These are phyloP conservation scores for Pythium rhizo-oryzae DNA, from an alignment of 352 stramenopile genomes.

Conservation along the genomic window DNA sequence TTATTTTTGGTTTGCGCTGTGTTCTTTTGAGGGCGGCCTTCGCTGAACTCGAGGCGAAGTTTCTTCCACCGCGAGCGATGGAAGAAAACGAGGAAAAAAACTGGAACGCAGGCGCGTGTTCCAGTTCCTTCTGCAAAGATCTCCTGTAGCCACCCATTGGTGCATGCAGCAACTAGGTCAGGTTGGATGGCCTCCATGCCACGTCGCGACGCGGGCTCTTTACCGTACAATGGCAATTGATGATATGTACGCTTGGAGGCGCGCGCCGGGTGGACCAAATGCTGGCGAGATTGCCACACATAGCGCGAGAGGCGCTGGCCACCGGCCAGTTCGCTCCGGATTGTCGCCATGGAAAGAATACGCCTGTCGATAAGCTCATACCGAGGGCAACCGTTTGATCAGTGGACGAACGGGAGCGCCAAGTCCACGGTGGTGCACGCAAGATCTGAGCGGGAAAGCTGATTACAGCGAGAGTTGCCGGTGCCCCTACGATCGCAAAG, in stretches of 20 bases:
- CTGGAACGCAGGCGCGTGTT: neutral
- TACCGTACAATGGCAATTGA: neutral
- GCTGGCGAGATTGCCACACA: constrained; percentile 2
- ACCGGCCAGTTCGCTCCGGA: constrained; percentile 16
- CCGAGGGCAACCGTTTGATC: constrained; percentile 3
- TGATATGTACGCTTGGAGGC: constrained; percentile 1
- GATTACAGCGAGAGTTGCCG: neutral
- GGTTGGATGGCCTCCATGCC: neutral
- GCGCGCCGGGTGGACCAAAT: neutral
- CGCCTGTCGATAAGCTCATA: neutral
- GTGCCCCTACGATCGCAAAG: neutral
- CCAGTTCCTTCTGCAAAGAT: constrained; percentile 11
- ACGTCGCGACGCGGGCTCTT: neutral
- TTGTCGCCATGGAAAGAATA: constrained; percentile 32
- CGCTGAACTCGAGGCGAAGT: constrained; percentile 32
- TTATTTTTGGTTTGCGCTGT: neutral
- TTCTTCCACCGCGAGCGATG: constrained; percentile 29
- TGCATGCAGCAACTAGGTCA: neutral
- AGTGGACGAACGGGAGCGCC: neutral
- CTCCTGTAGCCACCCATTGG: constrained; percentile 11
- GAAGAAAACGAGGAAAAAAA: constrained; percentile 25
- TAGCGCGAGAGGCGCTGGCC: neutral
- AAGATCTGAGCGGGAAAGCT: neutral
- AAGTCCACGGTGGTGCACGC: neutral
- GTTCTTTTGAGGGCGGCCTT: constrained; percentile 6